Percentiles rank a stretch among this genome's conserved stretches.
phyloP scores from a whole-genome alignment of 2,329 filamentous ascomycete species.

The Aureobasidium pullulans region DNA sequence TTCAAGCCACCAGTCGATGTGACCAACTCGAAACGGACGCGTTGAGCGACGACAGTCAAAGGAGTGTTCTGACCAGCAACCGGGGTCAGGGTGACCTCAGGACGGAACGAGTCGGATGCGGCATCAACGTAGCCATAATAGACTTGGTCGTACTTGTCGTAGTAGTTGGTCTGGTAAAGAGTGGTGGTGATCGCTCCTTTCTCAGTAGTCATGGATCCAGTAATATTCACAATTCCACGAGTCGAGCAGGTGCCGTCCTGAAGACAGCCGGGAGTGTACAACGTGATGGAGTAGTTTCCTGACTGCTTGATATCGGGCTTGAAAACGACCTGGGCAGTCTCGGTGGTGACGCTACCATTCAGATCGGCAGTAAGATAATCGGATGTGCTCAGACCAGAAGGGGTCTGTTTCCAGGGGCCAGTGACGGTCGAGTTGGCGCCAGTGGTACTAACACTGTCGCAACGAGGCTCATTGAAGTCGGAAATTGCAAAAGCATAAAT shows the following conservation, averaged over 20 bases:
- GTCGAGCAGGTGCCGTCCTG: conserved; percentile 68
- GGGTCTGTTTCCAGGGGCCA: conserved; percentile 65
- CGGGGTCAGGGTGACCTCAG: conserved; percentile 70
- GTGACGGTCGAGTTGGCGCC: conserved; percentile 59
- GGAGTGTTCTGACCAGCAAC: conserved; percentile 55
- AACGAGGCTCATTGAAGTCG: conserved; percentile 81
- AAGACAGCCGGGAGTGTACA: conserved; percentile 88
- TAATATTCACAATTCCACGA: conserved; percentile 77
- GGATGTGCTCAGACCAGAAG: conserved; percentile 62
- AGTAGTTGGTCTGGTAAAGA: conserved; percentile 87
- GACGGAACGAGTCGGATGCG: conserved; percentile 63
- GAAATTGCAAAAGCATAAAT: conserved; percentile 67
- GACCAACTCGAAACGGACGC: conserved; percentile 68
- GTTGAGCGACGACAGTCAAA: conserved; percentile 80
- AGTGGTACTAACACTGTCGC: conserved; percentile 56
- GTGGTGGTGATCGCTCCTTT: conserved; percentile 48
- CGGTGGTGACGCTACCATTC: conserved; percentile 33
- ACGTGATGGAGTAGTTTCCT: conserved; percentile 82
- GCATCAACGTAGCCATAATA: conserved; percentile 81
- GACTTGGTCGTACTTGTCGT: conserved; percentile 92
- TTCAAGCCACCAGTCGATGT: conserved; percentile 76
- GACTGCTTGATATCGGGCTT: conserved; percentile 77
- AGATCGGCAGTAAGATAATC: conserved; percentile 69
- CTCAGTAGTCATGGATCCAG: conserved; percentile 54
- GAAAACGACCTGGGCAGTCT: conserved; percentile 66